These are phyloP conservation scores for Wickerhamiella siamensis DNA, from an alignment of 805 yeast genomes.

Conservation along the genomic window DNA sequence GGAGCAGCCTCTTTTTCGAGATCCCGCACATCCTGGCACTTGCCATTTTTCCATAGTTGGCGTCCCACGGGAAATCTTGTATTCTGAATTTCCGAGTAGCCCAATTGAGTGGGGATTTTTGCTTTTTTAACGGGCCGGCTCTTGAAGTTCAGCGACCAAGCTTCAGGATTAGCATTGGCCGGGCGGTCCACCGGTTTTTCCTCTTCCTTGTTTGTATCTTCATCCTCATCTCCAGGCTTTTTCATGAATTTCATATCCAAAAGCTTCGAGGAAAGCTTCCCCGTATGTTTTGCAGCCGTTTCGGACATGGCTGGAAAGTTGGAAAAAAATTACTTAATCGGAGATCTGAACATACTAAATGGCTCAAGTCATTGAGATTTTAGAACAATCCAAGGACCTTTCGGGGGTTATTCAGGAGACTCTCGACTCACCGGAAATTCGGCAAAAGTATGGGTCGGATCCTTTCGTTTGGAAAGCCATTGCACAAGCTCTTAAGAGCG, in stretches of 20 bases:
- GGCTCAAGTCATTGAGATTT: no score
- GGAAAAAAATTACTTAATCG: background rate
- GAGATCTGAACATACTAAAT: no score
- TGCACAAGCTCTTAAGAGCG: background rate
- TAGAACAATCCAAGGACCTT: no score
- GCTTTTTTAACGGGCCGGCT: background rate
- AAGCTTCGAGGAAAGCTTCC: conserved; percentile 16
- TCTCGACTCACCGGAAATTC: background rate
- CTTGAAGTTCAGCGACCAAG: background rate
- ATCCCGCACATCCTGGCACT: conserved; percentile 5
- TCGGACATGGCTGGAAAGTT: background rate
- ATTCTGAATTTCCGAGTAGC: background rate
- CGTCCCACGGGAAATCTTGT: conserved; percentile 4
- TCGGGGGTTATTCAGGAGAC: conserved; percentile 1
- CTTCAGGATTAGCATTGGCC: background rate
- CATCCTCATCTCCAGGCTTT: background rate
- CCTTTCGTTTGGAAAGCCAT: conserved; percentile 1
- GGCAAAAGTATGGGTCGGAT: background rate
- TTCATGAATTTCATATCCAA: conserved; percentile 21
- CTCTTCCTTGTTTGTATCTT: background rate
- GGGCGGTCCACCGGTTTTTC: background rate
- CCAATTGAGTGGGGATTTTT: background rate
- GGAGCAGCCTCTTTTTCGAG: conserved; percentile 2
- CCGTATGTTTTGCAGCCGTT: conserved; percentile 1
- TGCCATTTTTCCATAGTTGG: conserved; percentile 7